Evolutionary conservation across 2,329 filamentous ascomycete genomes (phyloP).

Genomic region (Epicoccum nigrum): DNA sequence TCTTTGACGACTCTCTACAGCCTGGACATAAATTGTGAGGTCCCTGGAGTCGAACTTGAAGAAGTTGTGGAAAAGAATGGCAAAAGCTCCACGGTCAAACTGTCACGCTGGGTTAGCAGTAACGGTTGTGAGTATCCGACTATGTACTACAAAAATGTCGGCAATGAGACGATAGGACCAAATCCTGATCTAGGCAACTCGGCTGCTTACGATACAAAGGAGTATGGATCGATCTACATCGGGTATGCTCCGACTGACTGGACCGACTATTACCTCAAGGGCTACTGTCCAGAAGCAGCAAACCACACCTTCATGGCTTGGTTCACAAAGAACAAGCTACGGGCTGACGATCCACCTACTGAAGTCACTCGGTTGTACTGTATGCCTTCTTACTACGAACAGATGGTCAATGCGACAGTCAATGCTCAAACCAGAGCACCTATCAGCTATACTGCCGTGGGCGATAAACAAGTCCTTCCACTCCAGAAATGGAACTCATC

Average conservation of each 20-base stretch:
- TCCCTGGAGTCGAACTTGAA: neutral
- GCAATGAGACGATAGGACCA: slow-evolving; percentile 19
- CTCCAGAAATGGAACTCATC: slow-evolving; percentile 47
- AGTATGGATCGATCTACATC: slow-evolving; percentile 50
- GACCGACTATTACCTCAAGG: slow-evolving; percentile 39
- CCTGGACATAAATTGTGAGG: neutral
- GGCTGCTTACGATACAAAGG: neutral
- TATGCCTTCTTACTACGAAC: slow-evolving; percentile 51
- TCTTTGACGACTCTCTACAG: neutral
- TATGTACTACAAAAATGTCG: neutral
- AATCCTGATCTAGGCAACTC: neutral
- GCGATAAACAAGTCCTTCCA: slow-evolving; percentile 31
- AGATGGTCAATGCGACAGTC: slow-evolving; percentile 53
- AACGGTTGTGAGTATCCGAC: neutral
- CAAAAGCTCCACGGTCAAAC: neutral
- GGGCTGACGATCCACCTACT: slow-evolving; percentile 17
- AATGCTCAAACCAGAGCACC: slow-evolving; percentile 8
- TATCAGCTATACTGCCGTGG: slow-evolving; percentile 21
- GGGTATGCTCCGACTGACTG: slow-evolving; percentile 50
- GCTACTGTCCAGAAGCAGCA: slow-evolving; percentile 37
- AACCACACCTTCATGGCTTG: slow-evolving; percentile 46
- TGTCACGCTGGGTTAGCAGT: neutral
- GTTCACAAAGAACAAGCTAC: slow-evolving; percentile 20
- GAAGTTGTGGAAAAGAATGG: neutral
- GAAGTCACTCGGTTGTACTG: slow-evolving; percentile 34